Evolutionary conservation across 139 green algal species (phyloP), one percentile per base, ranked within the genome.

Genomic region (Haematococcus lacustris): DNA sequence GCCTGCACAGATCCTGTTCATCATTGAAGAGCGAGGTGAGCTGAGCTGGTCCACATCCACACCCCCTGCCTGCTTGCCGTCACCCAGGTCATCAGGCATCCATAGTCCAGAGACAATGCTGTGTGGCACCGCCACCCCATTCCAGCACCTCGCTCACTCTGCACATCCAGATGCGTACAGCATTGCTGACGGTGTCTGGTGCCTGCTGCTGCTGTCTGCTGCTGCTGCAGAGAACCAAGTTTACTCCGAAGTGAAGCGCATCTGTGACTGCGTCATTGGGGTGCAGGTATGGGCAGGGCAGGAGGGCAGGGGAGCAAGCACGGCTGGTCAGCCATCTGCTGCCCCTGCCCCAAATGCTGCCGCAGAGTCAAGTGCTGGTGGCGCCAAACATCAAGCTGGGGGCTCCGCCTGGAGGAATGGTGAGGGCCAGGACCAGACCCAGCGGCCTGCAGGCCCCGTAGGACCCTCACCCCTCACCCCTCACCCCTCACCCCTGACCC

Each of bases 191-290:
- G n/a, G n/a, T n/a, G n/a, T n/a, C n/a, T n/a, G n/a, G n/a, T n/a
- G n/a, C n/a, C n/a, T n/a, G n/a, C n/a, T n/a, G n/a, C n/a, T n/a
- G n/a, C n/a, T n/a, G n/a, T n/a, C n/a, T n/a, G n/a, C n/a, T n/a
- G n/a, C n/a, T 57, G 30, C 33, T 41, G 62, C 62, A 68, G 62
- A 68, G 33, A 68, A 68, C 34, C 62, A 68, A 33, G 30, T 39
- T 3, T 68, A 68, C 62, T n/a, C 21, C 33, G 34, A 68, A 33
- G 62, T 68, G 30, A 68, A 68, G 34, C 34, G 34, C 34, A 21
- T 50, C 62, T 68, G 62, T 28, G 62, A 68, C 62, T 34, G 32
- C 32, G 62, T 50, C 30, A 30, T 68, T 30, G 62, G 62, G 6
- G 62, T 68, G 34, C 62, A 68, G 13, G 47, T 57, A 21, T 13